Evolutionary conservation across 1,139 yeast species (phyloP).

Genomic region (Kodamaea sp.): DNA sequence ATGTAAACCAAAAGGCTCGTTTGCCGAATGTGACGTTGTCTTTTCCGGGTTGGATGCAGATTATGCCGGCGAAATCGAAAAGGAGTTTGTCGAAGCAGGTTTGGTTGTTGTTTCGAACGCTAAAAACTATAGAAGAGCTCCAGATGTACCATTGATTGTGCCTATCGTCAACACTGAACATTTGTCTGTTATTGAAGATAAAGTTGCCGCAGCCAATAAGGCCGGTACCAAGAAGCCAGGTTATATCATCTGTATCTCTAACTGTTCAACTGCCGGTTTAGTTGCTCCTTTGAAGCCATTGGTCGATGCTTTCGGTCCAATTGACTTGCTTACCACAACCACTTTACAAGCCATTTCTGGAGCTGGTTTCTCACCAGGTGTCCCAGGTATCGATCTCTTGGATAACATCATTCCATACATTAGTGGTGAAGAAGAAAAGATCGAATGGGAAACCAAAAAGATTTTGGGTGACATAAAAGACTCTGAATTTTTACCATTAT

Average conservation of each 20-base stretch:
- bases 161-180: slow-evolving; percentile 97
- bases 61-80: slow-evolving; percentile 89
- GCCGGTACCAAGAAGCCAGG: slow-evolving; percentile 63
- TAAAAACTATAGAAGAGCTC: slow-evolving; percentile 87
- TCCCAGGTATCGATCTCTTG: slow-evolving; percentile 87
- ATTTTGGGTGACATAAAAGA: slow-evolving; percentile 70
- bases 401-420: slow-evolving; percentile 95
- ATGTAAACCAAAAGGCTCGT: slow-evolving; percentile 67
- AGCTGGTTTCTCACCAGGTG: slow-evolving; percentile 98
- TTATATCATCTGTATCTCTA: slow-evolving; percentile 88
- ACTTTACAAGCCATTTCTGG: slow-evolving; percentile 98
- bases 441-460: slow-evolving; percentile 97
- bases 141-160: slow-evolving; percentile 86
- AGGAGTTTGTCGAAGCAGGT: slow-evolving; percentile 77
- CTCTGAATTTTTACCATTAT: slow-evolving; percentile 56
- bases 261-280: slow-evolving; percentile 97
- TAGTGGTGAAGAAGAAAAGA: slow-evolving; percentile 96
- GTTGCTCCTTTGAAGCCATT: slow-evolving; percentile 96
- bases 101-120: slow-evolving; percentile 89
- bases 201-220: slow-evolving; percentile 50
- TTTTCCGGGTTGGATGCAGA: slow-evolving; percentile 95
- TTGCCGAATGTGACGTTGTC: slow-evolving; percentile 87
- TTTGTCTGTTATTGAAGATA: slow-evolving; percentile 66
- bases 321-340: slow-evolving; percentile 81
- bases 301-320: slow-evolving; percentile 84